Percentiles rank a stretch among this genome's conserved stretches.
Evolutionary conservation across 1,284 basidiomycete species (phyloP).

Genomic region (Ustilago cynodontis): DNA sequence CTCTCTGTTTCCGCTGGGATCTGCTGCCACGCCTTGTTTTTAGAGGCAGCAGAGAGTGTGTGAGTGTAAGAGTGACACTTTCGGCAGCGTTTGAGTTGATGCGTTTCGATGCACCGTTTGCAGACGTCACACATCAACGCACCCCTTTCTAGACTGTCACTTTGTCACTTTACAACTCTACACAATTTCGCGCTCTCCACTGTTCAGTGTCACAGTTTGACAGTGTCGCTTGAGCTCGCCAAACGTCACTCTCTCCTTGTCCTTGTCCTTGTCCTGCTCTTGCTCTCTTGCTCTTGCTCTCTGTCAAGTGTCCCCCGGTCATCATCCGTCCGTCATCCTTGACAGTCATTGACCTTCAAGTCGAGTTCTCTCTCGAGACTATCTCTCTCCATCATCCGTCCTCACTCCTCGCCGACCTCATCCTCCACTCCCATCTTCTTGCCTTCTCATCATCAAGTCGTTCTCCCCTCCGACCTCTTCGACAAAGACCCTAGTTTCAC

Average conservation of each 20-base stretch:
- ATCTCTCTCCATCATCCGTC: too few species aligned
- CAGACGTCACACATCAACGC: background rate
- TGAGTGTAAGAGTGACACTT: background rate
- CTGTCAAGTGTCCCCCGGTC: background rate
- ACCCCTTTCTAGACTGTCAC: background rate
- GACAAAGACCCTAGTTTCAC: background rate
- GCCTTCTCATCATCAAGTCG: constrained; percentile 15
- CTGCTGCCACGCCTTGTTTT: background rate
- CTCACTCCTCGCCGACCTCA: constrained; percentile 3
- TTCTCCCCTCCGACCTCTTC: background rate
- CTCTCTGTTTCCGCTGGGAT: background rate
- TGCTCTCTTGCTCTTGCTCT: background rate
- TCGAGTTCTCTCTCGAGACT: background rate
- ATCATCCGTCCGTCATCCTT: too few species aligned
- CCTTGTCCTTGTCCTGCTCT: background rate
- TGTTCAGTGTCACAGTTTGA: constrained; percentile 1
- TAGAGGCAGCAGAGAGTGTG: background rate
- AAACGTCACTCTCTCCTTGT: background rate
- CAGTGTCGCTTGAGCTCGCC: background rate
- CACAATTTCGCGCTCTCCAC: background rate
- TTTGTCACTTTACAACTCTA: background rate
- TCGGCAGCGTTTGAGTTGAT: background rate
- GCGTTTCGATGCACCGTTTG: background rate
- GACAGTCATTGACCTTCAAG: background rate
- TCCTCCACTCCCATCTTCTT: background rate